Percentiles rank a stretch among this genome's conserved stretches.
Evolutionary conservation across 371 early-diverging fungal species (phyloP).

Genomic region (Polyrhizophydium stewartii): DNA sequence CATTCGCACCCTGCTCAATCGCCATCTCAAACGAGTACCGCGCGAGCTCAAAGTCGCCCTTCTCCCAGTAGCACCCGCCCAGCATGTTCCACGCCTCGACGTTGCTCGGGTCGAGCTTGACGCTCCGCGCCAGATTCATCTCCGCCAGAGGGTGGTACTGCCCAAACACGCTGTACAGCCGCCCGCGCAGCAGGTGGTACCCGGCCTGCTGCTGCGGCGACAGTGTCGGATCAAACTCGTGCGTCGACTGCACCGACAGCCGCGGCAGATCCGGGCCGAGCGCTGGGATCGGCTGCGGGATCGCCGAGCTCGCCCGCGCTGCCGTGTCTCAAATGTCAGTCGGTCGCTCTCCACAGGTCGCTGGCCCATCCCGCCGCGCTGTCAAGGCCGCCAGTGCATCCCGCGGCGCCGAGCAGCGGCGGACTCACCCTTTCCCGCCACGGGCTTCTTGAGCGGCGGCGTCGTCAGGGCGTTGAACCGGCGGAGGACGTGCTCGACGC

Average conservation of each 20-base stretch:
- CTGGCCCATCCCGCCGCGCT: too few relatives aligned
- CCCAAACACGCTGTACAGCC: slow-evolving; percentile 4
- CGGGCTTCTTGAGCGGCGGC: slow-evolving; percentile 8
- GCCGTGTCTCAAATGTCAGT: too few relatives aligned
- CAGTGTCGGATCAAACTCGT: slow-evolving; percentile 14
- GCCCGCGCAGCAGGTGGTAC: slow-evolving; percentile 6
- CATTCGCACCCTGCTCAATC: background rate
- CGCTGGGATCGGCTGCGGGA: too few relatives aligned
- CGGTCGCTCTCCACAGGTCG: too few relatives aligned
- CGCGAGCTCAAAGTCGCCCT: slow-evolving; percentile 7
- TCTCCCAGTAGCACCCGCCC: slow-evolving; percentile 14
- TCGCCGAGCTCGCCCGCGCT: too few relatives aligned
- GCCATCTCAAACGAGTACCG: slow-evolving; percentile 4
- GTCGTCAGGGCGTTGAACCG: slow-evolving; percentile 7
- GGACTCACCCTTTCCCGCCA: too few relatives aligned
- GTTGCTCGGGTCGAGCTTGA: slow-evolving; percentile 11
- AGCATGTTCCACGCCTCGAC: slow-evolving; percentile 8
- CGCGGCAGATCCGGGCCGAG: too few relatives aligned
- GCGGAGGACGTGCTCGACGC: background rate
- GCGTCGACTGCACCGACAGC: background rate
- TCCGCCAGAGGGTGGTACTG: slow-evolving; percentile 4
- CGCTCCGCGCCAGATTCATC: slow-evolving; percentile 4
- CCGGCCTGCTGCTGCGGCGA: slow-evolving; percentile 7
- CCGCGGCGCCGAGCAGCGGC: too few relatives aligned
- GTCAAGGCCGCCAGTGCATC: too few relatives aligned